Base-by-base conservation (phyloP, 805 yeast genomes). In the Lipomyces orientalis region DNA sequence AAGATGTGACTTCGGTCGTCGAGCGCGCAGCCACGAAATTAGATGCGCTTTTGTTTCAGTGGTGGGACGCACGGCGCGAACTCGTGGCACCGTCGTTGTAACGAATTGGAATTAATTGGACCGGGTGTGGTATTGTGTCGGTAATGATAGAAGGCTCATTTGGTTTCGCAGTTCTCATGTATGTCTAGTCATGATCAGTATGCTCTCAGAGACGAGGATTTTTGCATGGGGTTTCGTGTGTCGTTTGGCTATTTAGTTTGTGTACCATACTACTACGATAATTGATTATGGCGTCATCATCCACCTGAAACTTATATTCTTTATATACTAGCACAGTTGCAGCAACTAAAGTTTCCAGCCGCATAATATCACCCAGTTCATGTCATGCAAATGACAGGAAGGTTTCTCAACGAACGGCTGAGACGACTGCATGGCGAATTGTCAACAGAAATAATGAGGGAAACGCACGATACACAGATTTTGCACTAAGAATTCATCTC, bases 1-100 rank as follows among this genome's bases (percentile, higher is more conserved):
- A 16, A 12, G 43, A 56, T 25, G 25, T 16, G 16, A 46, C 19
- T 7, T 14, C 7, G 14, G 43, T n/a, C 14, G 37, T 59, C 33
- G 55, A 59, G 5, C 25, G n/a, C 37, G 3, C 33, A 19, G 29
- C 62, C 8, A 9, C 62, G 34, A 59, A 59, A 31, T 37, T 59
- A 10, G 62, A 59, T 33, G 25, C 12, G 33, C 33, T 59, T 16
- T 34, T 59, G 22, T 10, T 39, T 6, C 55, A 49, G 55, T 59
- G 55, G 55, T 31, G 55, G 55, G 34, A 43, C 10, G 19, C 49
- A 22, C 49, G 49, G 22, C 49, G 22, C 9, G 49, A 16, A 43
- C 9, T 8, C n/a, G 16, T 22, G 16, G 8, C 49, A 14, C 19
- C 19, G 22, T 8, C 49, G 22, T 6, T 16, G 49, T n/a, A 6